These are phyloP conservation scores for Heliamphora exappendiculata DNA, from an alignment of 148 eudicot genomes.

Conservation along the genomic window DNA sequence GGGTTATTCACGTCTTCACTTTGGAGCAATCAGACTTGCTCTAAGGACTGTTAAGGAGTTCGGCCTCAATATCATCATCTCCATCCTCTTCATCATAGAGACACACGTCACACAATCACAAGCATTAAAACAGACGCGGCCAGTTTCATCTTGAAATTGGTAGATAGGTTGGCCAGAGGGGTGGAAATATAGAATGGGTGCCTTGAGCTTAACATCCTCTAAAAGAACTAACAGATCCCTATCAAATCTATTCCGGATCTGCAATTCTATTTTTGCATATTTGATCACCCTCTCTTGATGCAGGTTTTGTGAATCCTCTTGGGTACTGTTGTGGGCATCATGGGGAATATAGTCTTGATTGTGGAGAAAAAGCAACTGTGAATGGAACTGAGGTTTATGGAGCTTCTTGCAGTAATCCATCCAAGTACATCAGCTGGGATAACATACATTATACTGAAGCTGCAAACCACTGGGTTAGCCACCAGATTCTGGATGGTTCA, in stretches of 20 bases:
- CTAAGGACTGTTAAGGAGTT: no score
- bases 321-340: slow-evolving; percentile 26
- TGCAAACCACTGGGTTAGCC: slow-evolving; percentile 50
- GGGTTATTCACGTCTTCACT: no score
- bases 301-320: slow-evolving; percentile 30
- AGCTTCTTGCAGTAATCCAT: slow-evolving; percentile 23
- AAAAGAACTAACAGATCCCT: neutral
- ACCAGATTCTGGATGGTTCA: slow-evolving; percentile 31
- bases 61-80: no score
- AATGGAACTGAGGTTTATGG: slow-evolving; percentile 18
- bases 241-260: neutral
- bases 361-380: slow-evolving; percentile 11
- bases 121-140: no score
- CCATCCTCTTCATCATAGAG: no score
- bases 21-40: no score
- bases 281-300: neutral
- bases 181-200: no score
- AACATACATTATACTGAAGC: slow-evolving; percentile 47
- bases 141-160: no score
- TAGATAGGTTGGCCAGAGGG: no score
- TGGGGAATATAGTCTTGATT: slow-evolving; percentile 12
- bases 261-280: neutral
- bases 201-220: neutral
- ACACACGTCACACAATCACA: no score
- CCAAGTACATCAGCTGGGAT: slow-evolving; percentile 33